Base-by-base conservation (phyloP, 306 rosid genomes). In the Psophocarpus tetragonolobus region DNA sequence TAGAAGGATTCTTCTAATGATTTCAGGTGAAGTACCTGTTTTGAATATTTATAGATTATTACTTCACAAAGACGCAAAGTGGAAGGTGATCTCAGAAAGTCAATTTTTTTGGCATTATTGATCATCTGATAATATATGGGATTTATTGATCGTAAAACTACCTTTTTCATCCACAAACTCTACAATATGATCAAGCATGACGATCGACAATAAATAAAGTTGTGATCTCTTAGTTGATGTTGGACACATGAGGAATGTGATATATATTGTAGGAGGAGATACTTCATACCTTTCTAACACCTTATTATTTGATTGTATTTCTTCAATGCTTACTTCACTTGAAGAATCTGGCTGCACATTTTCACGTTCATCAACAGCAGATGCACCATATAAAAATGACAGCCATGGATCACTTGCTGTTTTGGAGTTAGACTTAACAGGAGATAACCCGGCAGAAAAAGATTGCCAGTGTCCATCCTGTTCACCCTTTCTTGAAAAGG, bases 321-420 rank as follows among this genome's bases (percentile, higher is more conserved):
- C 91, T 67, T 88, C 87, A 29, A 75, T 56, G 68, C 82, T 83
- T 32, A 62, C 65, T 76, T 84, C 87, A 77, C 83, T 79, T 57
- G 93, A 79, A 84, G 89, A 81, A 71, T 64, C 76, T 30, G 79
- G 84, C 74, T 61, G 87, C 35, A 71, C 58, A 74, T 65, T 60
- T 71, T 80, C 83, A 27, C 75, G 50, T 60, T 74, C 74, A 42
- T 69, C 62, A 8, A 21, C 14, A 68, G 81, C 44, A 70, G 86
- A 66, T 41, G 78, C 73, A 6, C 75, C 83, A n/a, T 33, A 44
- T 73, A 92, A 63, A 75, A 90, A 92, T 23, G 93, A 82, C 42
- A 92, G 56, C 81, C 80, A 85, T 61, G 90, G 86, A 84, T 92
- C 93, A 24, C 67, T 51, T 26, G 78, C 82, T 74, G 76, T 73